Evolutionary conservation across 306 rosid genomes (phyloP).

Genomic region (Fragaria iinumae): DNA sequence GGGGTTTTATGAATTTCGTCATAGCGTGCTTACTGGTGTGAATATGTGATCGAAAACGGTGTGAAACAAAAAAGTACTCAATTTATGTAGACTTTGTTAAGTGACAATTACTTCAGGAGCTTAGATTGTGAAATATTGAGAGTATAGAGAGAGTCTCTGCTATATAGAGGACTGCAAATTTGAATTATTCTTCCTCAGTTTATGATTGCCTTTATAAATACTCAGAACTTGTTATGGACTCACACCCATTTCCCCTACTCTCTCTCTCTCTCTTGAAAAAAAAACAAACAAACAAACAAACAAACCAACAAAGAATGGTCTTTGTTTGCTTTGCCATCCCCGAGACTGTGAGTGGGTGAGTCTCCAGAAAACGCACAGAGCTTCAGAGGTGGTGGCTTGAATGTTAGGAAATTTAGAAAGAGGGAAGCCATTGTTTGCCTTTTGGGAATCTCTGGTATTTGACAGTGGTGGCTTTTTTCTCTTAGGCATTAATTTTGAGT

Average conservation of each 20-base stretch:
- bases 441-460: slow-evolving; percentile 20
- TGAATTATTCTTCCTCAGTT: slow-evolving; percentile 87
- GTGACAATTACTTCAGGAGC: no score
- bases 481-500: slow-evolving; percentile 33
- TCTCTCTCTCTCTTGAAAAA: background rate
- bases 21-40: no score
- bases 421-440: background rate
- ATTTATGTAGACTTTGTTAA: no score
- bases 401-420: slow-evolving; percentile 12
- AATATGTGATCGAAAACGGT: no score
- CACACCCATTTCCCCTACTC: slow-evolving; percentile 24
- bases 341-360: slow-evolving; percentile 46
- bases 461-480: slow-evolving; percentile 19
- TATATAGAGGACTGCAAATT: slow-evolving; percentile 70
- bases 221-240: slow-evolving; percentile 54
- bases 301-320: background rate
- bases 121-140: no score
- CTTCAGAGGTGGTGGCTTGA: background rate
- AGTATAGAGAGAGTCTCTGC: slow-evolving; percentile 32
- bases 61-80: no score
- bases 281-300: no score
- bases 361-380: slow-evolving; percentile 28
- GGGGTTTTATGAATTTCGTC: no score
- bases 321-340: slow-evolving; percentile 29
- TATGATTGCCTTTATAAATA: slow-evolving; percentile 65